Evolutionary conservation across 441 rosid species (phyloP).

Genomic region (Populus hybrid): DNA sequence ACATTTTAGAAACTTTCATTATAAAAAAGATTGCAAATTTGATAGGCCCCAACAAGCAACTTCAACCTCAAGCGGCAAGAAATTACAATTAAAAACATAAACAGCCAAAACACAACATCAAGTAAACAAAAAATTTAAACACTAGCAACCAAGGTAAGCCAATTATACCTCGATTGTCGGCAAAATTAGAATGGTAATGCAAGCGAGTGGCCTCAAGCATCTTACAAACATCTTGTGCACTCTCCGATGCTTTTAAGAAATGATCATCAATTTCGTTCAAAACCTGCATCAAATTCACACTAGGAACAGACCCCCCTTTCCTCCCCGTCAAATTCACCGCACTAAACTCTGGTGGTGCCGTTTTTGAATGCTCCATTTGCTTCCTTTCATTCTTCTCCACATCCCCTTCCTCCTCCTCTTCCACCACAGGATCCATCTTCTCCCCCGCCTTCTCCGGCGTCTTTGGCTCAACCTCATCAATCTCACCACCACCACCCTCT

Average conservation of each 20-base stretch:
- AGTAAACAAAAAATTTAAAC: background rate
- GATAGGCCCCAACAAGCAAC: background rate
- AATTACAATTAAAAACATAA: background rate
- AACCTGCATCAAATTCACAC: conserved; percentile 48
- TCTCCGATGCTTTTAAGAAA: conserved; percentile 81
- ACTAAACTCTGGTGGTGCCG: conserved; percentile 58
- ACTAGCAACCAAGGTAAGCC: background rate
- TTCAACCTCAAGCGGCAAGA: background rate
- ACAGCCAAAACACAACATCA: background rate
- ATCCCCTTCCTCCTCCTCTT: conserved; percentile 21
- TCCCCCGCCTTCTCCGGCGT: conserved; percentile 48
- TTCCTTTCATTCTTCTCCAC: conserved; percentile 33
- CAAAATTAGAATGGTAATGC: conserved; percentile 94
- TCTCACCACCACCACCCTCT: conserved; percentile 11
- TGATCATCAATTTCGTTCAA: conserved; percentile 75
- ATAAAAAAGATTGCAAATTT: background rate
- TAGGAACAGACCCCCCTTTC: conserved; percentile 21
- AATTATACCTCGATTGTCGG: conserved; percentile 69
- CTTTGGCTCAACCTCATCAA: conserved; percentile 25
- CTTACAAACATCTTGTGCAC: conserved; percentile 86
- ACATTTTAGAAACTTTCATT: background rate
- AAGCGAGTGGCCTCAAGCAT: conserved; percentile 91
- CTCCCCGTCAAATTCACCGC: conserved; percentile 23
- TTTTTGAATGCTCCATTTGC: conserved; percentile 57
- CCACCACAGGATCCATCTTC: conserved; percentile 32